A percentile compares a stretch with the other conserved stretches of the same genome.
Evolutionary conservation across 768 basidiomycete species (phyloP).

Genomic region (Thelephora ganbajun): DNA sequence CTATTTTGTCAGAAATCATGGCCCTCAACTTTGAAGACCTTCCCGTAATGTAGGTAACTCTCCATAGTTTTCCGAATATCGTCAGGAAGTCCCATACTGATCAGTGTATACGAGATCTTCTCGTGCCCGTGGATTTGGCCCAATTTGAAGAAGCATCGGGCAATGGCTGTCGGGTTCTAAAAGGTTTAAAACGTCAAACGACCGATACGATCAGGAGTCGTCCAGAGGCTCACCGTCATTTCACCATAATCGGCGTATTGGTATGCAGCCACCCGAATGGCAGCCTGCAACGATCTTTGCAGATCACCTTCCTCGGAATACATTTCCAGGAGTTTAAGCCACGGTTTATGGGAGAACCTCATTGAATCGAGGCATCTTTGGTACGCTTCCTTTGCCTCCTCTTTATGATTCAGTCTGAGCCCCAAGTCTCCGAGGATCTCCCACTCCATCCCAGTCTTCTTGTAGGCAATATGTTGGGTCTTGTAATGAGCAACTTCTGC

Average conservation of each 20-base stretch:
- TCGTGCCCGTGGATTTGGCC: constrained; percentile 86
- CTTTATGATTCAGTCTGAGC: constrained; percentile 87
- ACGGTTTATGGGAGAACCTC: constrained; percentile 83
- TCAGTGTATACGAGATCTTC: constrained; percentile 84
- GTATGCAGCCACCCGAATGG: constrained; percentile 86
- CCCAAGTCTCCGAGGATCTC: constrained; percentile 96
- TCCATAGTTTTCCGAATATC: constrained; percentile 89
- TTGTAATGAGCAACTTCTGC: constrained; percentile 99
- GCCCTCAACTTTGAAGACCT: constrained; percentile 78
- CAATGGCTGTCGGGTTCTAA: constrained; percentile 84
- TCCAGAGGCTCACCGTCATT: constrained; percentile 50
- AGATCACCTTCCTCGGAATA: constrained; percentile 97
- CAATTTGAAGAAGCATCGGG: constrained; percentile 84
- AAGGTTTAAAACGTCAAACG: constrained; percentile 3
- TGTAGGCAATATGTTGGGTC: constrained; percentile 93
- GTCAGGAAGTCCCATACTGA: constrained; percentile 91
- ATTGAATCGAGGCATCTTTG: constrained; percentile 84
- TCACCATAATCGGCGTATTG: constrained; percentile 83
- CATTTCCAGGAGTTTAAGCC: constrained; percentile 88
- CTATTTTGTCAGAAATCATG: constrained; percentile 43
- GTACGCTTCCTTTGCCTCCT: constrained; percentile 97
- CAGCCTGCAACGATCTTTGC: constrained; percentile 79
- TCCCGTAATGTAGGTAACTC: constrained; percentile 78
- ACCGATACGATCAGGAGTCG: neutral
- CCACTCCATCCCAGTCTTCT: constrained; percentile 96